These are phyloP conservation scores for Metrosideros polymorpha DNA, from an alignment of 441 rosid species.

Conservation along the genomic window DNA sequence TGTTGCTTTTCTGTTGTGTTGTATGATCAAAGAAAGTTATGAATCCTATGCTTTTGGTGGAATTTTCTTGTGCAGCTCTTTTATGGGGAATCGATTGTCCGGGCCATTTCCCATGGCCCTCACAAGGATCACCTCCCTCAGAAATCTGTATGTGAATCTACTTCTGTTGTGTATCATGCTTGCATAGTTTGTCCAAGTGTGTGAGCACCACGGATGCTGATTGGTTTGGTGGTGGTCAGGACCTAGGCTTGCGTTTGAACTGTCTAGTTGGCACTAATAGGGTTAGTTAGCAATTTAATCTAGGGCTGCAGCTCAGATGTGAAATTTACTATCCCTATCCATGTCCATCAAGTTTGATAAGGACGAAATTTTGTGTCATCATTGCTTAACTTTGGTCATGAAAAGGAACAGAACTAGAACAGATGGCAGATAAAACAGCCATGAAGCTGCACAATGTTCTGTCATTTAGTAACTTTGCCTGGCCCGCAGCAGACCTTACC, in stretches of 20 bases:
- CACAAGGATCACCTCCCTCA: conserved; percentile 49
- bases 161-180: not conserved
- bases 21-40: not conserved
- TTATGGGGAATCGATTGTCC: conserved; percentile 83
- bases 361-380: not conserved
- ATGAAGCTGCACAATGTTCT: not conserved
- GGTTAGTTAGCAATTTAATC: not conserved
- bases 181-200: not conserved
- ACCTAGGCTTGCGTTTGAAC: not conserved
- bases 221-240: not conserved
- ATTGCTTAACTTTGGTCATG: not conserved
- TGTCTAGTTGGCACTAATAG: not conserved
- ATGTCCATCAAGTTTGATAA: not conserved
- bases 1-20: not conserved
- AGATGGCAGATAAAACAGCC: not conserved
- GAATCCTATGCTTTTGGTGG: not conserved
- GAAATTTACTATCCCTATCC: not conserved
- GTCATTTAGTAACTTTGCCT: not conserved
- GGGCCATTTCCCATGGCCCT: conserved; percentile 79
- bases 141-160: conserved; percentile 50
- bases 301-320: not conserved
- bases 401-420: not conserved
- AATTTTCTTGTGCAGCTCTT: conserved; percentile 34
- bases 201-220: not conserved
- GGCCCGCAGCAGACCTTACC: not conserved